Percentiles rank a stretch among this genome's conserved stretches.
Evolutionary conservation across 2,329 filamentous ascomycete genomes (phyloP).

Genomic region (Periconia sp.): DNA sequence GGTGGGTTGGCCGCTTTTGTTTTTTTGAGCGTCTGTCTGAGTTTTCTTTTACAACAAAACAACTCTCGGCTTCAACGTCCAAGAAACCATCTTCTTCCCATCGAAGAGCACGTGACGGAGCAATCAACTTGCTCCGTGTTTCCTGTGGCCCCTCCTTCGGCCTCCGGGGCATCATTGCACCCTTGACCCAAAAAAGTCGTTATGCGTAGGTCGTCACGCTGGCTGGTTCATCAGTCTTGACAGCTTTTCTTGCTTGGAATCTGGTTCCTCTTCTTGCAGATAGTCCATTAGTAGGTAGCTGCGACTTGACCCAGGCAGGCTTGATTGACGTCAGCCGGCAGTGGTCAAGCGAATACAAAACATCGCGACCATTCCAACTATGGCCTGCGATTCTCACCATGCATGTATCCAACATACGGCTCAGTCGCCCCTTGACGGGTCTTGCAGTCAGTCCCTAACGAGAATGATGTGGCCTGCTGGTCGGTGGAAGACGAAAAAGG

Average conservation of each 20-base stretch:
- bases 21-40: conserved; percentile 67
- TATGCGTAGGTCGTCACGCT: conserved; percentile 2
- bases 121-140: conserved; percentile 65
- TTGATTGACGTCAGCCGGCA: conserved; percentile 7
- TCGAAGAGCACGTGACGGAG: conserved; percentile 48
- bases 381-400: conserved; percentile 7
- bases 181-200: conserved; percentile 6
- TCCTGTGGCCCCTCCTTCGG: conserved; percentile 32
- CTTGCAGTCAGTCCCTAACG: background rate
- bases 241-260: conserved; percentile 2
- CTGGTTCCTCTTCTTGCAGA: conserved; percentile 13
- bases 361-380: conserved; percentile 5
- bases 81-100: conserved; percentile 55
- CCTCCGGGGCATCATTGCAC: conserved; percentile 12
- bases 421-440: background rate
- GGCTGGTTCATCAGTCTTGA: background rate
- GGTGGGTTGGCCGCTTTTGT: conserved; percentile 45
- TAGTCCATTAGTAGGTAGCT: conserved; percentile 8
- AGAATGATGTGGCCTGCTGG: background rate
- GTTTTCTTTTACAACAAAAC: conserved; percentile 84
- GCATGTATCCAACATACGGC: conserved; percentile 4
- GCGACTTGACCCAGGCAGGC: background rate
- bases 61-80: conserved; percentile 73
- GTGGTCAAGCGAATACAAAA: conserved; percentile 4
- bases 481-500: background rate